Evolutionary conservation across 169 alveolate genomes (phyloP).

Genomic region (Eimeria maxima): DNA sequence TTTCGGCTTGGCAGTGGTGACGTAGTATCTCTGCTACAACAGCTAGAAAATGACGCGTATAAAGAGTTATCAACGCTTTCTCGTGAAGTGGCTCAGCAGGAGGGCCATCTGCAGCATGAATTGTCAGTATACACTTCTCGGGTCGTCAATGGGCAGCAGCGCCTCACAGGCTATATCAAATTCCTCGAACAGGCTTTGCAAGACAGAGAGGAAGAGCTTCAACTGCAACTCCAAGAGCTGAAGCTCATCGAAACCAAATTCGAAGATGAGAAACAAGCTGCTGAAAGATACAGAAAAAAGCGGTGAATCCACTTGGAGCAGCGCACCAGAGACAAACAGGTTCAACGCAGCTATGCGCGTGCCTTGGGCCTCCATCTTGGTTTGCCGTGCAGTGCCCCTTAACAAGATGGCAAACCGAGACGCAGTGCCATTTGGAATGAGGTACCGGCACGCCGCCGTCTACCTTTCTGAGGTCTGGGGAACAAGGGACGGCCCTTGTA

Average conservation of each 20-base stretch:
- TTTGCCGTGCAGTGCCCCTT: conserved; percentile 39
- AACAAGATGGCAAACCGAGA: background rate
- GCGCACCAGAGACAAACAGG: background rate
- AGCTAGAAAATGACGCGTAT: conserved; percentile 57
- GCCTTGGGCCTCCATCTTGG: conserved; percentile 16
- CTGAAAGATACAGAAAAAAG: conserved; percentile 37
- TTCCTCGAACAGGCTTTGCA: conserved; percentile 78
- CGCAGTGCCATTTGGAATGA: background rate
- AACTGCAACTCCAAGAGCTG: conserved; percentile 62
- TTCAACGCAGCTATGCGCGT: background rate
- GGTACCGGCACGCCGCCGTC: background rate
- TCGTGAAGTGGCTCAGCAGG: conserved; percentile 80
- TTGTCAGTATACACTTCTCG: conserved; percentile 69
- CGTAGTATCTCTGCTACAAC: conserved; percentile 65
- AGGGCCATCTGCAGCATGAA: conserved; percentile 66
- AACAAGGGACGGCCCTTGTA: background rate
- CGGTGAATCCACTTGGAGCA: conserved; percentile 17
- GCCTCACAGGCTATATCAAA: conserved; percentile 67
- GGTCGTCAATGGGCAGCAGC: conserved; percentile 33
- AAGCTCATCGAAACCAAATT: conserved; percentile 59
- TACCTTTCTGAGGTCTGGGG: background rate
- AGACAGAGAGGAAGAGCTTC: conserved; percentile 66
- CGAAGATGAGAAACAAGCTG: conserved; percentile 26
- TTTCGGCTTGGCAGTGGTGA: conserved; percentile 64
- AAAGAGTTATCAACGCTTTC: conserved; percentile 57